Percentiles rank a stretch among this genome's conserved stretches.
Evolutionary conservation across 805 yeast genomes (phyloP).

Genomic region (Starmerella roubikii): DNA sequence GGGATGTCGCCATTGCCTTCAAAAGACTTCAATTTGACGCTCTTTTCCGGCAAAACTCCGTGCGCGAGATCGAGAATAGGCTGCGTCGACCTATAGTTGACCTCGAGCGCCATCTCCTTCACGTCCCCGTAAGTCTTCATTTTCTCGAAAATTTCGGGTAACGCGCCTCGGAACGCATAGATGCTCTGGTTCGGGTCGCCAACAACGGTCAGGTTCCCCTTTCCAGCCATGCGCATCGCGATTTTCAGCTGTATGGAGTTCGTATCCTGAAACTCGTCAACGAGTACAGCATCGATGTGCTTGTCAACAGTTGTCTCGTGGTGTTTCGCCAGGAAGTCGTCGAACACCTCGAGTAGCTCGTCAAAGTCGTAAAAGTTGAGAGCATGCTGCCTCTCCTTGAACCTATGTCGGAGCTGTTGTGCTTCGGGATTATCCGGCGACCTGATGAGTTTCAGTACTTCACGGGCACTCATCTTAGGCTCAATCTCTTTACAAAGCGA

Average conservation of each 20-base stretch:
- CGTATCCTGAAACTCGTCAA: conserved; percentile 94
- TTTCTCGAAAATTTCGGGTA: conserved; percentile 45
- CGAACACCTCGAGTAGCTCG: conserved; percentile 53
- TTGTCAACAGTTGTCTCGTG: conserved; percentile 24
- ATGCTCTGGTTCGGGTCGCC: conserved; percentile 97
- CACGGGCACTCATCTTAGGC: neutral
- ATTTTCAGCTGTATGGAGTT: conserved; percentile 61
- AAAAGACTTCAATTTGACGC: neutral
- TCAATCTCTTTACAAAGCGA: neutral
- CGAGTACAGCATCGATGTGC: conserved; percentile 57
- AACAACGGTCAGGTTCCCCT: conserved; percentile 54
- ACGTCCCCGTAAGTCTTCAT: conserved; percentile 32
- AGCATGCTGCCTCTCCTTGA: conserved; percentile 37
- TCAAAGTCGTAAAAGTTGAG: conserved; percentile 60
- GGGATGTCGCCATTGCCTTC: no score
- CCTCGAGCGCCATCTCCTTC: conserved; percentile 29
- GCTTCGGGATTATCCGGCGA: neutral
- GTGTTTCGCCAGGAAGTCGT: conserved; percentile 32
- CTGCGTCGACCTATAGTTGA: conserved; percentile 72
- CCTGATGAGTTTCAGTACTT: neutral
- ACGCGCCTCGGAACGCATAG: conserved; percentile 77
- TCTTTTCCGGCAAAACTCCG: conserved; percentile 33
- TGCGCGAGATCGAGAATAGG: conserved; percentile 55
- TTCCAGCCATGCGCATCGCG: conserved; percentile 37
- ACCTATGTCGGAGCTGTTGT: conserved; percentile 29